Conservation (phyloP, 78 protist species). For the Isochrysis galbana region DNA sequence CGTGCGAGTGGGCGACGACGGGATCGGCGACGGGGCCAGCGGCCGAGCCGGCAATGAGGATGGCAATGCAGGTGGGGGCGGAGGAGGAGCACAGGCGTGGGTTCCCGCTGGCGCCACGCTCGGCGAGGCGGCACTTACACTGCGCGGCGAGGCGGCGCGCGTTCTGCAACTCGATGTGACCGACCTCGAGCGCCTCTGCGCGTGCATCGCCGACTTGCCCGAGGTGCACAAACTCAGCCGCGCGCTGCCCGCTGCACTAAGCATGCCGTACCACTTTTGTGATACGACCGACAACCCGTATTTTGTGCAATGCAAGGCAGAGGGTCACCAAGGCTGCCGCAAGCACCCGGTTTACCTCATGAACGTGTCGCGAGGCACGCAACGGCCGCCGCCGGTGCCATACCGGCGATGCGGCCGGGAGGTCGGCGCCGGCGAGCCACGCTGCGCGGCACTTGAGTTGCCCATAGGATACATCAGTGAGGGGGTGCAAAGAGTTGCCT, state of each 20-base stretch:
- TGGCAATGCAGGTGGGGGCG: too few species aligned
- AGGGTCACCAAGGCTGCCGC: not conserved
- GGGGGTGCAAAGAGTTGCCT: too few species aligned
- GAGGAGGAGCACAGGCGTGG: too few species aligned
- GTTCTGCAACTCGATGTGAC: not conserved
- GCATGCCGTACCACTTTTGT: not conserved
- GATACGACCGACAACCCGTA: slow-evolving; percentile 25
- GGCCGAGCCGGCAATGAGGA: too few species aligned
- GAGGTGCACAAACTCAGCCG: not conserved
- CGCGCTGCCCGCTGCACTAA: not conserved
- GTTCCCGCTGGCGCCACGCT: not conserved
- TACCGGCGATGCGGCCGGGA: not conserved
- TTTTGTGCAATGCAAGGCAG: not conserved
- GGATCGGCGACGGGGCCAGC: too few species aligned
- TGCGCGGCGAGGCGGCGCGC: not conserved
- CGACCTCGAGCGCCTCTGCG: not conserved
- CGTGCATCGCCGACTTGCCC: not conserved
- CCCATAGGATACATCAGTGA: not conserved
- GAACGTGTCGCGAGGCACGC: not conserved
- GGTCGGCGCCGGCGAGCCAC: not conserved
- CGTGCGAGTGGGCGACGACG: not conserved
- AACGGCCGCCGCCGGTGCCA: not conserved
- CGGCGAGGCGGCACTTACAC: not conserved
- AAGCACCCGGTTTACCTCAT: not conserved
- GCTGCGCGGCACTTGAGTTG: not conserved